A percentile compares a stretch with the other conserved stretches of the same genome.
phyloP scores from a whole-genome alignment of 768 basidiomycete species.

The Pleurotus platypus region DNA sequence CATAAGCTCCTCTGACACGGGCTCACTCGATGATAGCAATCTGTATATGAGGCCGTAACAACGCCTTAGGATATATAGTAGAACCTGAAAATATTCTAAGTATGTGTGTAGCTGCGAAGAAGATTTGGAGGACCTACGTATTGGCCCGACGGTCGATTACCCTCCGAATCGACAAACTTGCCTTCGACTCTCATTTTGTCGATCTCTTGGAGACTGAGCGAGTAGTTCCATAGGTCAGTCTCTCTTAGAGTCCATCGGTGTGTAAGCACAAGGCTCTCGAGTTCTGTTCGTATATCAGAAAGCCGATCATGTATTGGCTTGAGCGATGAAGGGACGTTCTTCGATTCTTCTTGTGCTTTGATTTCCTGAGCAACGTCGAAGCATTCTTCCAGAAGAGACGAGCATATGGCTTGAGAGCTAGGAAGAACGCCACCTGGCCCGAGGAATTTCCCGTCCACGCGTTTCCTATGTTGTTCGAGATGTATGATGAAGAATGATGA shows the following conservation, averaged over 20 bases:
- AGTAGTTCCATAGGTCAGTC: conserved; percentile 92
- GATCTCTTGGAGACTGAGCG: conserved; percentile 89
- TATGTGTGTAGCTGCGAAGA: background rate
- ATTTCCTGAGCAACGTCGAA: conserved; percentile 97
- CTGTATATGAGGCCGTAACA: conserved; percentile 97
- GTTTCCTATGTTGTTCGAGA: conserved; percentile 49
- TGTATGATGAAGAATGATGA: background rate
- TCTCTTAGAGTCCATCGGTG: conserved; percentile 97
- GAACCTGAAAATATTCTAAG: conserved; percentile 48
- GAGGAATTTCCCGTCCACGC: conserved; percentile 94
- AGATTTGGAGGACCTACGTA: conserved; percentile 55
- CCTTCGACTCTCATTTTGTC: conserved; percentile 97
- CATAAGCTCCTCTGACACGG: conserved; percentile 97
- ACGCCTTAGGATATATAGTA: conserved; percentile 87
- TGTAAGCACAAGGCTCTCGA: conserved; percentile 90
- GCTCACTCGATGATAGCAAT: conserved; percentile 90
- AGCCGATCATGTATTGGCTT: conserved; percentile 94
- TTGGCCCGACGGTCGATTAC: conserved; percentile 90
- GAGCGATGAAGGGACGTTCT: conserved; percentile 79
- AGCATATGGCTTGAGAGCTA: conserved; percentile 86
- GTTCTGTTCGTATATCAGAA: conserved; percentile 76
- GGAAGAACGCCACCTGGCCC: conserved; percentile 90
- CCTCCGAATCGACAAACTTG: conserved; percentile 94
- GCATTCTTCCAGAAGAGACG: conserved; percentile 91
- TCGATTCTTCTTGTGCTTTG: conserved; percentile 86